Percentiles rank a stretch among this genome's conserved stretches.
These are phyloP conservation scores for Elsinoe batatas DNA, from an alignment of 2,329 filamentous ascomycete genomes.

Conservation along the genomic window DNA sequence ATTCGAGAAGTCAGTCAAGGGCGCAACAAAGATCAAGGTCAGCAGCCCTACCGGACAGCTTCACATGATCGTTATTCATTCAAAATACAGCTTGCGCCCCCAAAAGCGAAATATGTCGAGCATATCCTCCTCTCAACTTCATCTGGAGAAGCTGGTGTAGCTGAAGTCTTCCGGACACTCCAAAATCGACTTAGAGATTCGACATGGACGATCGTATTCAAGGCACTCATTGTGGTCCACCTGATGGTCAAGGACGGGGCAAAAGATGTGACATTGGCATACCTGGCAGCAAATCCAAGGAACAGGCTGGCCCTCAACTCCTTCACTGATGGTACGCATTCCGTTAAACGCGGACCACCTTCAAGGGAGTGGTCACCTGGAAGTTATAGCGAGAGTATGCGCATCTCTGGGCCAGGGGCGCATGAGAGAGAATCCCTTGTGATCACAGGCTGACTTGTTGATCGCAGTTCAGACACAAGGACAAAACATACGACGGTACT, in stretches of 20 bases:
- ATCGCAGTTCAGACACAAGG: conserved; percentile 79
- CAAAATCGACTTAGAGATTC: conserved; percentile 84
- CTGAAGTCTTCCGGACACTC: conserved; percentile 86
- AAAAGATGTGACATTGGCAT: conserved; percentile 76
- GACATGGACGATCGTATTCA: conserved; percentile 99
- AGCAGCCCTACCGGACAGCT: conserved; percentile 17
- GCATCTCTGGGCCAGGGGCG: conserved; percentile 6
- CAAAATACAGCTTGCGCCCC: conserved; percentile 67
- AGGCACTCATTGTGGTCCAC: conserved; percentile 89
- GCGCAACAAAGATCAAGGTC: conserved; percentile 95
- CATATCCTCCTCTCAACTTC: conserved; percentile 94
- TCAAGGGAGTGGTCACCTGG: conserved; percentile 12
- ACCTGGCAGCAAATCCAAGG: conserved; percentile 65
- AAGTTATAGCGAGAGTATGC: conserved; percentile 9
- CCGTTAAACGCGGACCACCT: conserved; percentile 1
- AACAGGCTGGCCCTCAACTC: conserved; percentile 77
- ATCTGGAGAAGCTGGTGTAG: conserved; percentile 86
- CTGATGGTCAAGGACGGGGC: conserved; percentile 96
- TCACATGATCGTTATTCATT: not conserved
- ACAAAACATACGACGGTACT: conserved; percentile 85
- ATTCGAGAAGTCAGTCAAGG: conserved; percentile 98
- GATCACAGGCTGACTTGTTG: conserved; percentile 28
- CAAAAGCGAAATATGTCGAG: conserved; percentile 98
- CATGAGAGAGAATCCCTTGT: not conserved
- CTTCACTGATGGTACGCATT: conserved; percentile 73